phyloP scores from a whole-genome alignment of 331 rosid species.

The Malus hybrid region DNA sequence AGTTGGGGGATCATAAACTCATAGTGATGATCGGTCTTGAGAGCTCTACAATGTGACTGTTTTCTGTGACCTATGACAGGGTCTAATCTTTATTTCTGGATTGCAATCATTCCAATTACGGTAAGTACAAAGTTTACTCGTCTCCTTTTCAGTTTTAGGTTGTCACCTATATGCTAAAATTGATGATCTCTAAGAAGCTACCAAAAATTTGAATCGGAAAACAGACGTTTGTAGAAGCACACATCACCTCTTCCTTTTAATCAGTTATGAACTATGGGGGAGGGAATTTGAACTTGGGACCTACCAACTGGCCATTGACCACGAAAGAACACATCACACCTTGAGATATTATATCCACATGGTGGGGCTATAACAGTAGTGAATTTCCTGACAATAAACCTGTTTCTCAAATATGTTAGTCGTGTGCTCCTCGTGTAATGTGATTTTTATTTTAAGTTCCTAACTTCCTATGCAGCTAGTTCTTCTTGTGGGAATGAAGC shows the following conservation, averaged over 20 bases:
- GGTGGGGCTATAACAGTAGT: not conserved
- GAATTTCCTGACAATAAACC: not conserved
- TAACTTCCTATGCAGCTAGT: conserved; percentile 49
- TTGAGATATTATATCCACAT: not conserved
- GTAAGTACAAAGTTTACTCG: conserved; percentile 33
- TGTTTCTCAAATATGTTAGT: not conserved
- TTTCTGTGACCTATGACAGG: conserved; percentile 41
- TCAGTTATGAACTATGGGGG: too few species aligned
- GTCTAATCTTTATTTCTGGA: conserved; percentile 97
- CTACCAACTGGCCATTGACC: too few species aligned
- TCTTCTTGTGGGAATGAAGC: conserved; percentile 84
- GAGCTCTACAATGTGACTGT: conserved; percentile 1
- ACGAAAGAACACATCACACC: too few species aligned
- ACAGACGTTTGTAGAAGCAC: too few species aligned
- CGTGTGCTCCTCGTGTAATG: not conserved
- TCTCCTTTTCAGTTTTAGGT: not conserved
- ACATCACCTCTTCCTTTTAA: too few species aligned
- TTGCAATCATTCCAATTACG: conserved; percentile 70
- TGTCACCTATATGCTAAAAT: not conserved
- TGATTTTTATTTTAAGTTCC: conserved; percentile 12
- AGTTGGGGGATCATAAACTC: not conserved
- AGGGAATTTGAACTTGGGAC: too few species aligned
- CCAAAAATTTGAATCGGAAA: not conserved
- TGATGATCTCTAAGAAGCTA: conserved; percentile 1
- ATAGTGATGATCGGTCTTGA: conserved; percentile 1